Evolutionary conservation across 129 eudicot species (phyloP).

Genomic region (Escallonia rubra): DNA sequence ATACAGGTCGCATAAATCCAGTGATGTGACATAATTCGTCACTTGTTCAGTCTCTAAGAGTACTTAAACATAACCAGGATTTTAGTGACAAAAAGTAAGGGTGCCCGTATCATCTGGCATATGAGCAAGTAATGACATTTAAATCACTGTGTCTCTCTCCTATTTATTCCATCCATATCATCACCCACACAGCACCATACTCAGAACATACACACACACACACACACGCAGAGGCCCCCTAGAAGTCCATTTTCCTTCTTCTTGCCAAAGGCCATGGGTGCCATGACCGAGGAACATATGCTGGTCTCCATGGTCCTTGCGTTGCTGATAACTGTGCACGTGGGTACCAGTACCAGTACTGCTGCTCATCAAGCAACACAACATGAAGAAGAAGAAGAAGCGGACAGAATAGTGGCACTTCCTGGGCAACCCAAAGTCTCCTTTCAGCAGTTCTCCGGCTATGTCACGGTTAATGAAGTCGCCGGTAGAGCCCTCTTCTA

Average conservation of each 20-base stretch:
- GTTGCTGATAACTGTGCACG: conserved; percentile 18
- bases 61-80: not conserved
- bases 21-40: no score
- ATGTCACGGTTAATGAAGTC: conserved; percentile 65
- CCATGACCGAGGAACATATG: conserved; percentile 32
- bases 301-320: conserved; percentile 22
- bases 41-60: no score
- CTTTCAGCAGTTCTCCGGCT: conserved; percentile 86
- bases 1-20: no score
- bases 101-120: not conserved
- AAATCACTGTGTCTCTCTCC: conserved; percentile 23
- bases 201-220: no score
- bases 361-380: not conserved
- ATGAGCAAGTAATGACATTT: conserved; percentile 2
- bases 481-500: conserved; percentile 92
- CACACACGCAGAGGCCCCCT: conserved; percentile 10
- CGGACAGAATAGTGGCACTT: conserved; percentile 60
- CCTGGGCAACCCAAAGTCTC: conserved; percentile 91
- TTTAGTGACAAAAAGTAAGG: not conserved
- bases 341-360: conserved; percentile 6
- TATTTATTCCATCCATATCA: conserved; percentile 33
- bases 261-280: not conserved
- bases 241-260: conserved; percentile 2
- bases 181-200: conserved; percentile 16
- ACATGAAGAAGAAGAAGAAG: conserved; percentile 35